phyloP scores from a whole-genome alignment of 345 rosid species.

The Microcos paniculata region DNA sequence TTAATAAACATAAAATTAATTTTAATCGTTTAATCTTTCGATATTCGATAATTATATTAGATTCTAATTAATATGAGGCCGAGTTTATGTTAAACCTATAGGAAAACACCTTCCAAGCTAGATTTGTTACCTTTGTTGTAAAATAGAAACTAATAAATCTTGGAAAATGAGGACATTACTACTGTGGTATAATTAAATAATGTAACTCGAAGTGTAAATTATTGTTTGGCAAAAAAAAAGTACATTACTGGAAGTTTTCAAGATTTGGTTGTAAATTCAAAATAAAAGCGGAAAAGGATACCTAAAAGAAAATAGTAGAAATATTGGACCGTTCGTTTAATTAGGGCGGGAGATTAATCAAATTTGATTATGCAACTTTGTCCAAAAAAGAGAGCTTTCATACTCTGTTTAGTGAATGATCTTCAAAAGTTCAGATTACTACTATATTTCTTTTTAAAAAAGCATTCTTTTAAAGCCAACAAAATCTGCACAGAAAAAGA shows the following conservation, averaged over 20 bases:
- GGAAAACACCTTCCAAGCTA: too few species aligned
- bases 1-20: too few species aligned
- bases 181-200: too few species aligned
- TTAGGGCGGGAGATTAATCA: conserved; percentile 58
- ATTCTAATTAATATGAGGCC: too few species aligned
- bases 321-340: conserved; percentile 11
- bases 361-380: conserved; percentile 21
- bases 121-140: too few species aligned
- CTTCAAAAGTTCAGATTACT: conserved; percentile 9
- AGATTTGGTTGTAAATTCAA: background rate
- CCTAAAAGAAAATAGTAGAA: background rate
- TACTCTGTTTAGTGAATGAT: conserved; percentile 6
- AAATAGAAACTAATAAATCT: too few species aligned
- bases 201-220: too few species aligned
- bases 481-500: conserved; percentile 12
- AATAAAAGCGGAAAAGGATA: background rate
- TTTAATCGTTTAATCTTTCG: too few species aligned
- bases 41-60: too few species aligned
- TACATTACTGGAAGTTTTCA: background rate
- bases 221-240: too few species aligned
- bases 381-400: conserved; percentile 16
- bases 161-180: too few species aligned
- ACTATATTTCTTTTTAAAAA: background rate
- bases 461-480: background rate
- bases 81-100: too few species aligned